Conservation (phyloP, 352 stramenopile genomes). For the Phytophthora tentaculata region DNA sequence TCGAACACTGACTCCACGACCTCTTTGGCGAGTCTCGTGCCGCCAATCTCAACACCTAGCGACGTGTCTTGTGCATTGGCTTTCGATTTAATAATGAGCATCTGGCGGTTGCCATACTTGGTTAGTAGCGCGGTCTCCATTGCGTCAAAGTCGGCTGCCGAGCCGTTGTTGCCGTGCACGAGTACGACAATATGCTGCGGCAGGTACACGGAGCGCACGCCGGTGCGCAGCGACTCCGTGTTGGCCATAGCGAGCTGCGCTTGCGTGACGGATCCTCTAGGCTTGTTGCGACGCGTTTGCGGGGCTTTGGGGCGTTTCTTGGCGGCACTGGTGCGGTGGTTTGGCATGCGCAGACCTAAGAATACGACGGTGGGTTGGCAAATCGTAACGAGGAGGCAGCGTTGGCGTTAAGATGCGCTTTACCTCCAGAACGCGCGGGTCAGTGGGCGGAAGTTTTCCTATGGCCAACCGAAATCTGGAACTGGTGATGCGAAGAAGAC, state of each 20-base stretch:
- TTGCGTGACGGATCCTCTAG: constrained; percentile 3
- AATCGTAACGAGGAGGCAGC: not conserved
- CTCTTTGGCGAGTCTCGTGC: constrained; percentile 67
- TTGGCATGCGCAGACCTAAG: constrained; percentile 21
- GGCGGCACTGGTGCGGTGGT: constrained; percentile 2
- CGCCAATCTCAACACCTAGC: constrained; percentile 70
- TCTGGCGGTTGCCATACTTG: constrained; percentile 53
- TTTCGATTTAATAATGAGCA: constrained; percentile 74
- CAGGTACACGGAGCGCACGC: constrained; percentile 36
- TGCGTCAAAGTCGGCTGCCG: constrained; percentile 71
- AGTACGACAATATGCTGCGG: constrained; percentile 80
- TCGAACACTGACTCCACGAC: constrained; percentile 63
- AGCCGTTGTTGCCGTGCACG: constrained; percentile 86
- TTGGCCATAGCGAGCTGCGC: constrained; percentile 21
- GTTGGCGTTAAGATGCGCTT: not conserved
- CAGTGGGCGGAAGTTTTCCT: not conserved
- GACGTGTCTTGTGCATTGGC: constrained; percentile 71
- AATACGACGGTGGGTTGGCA: constrained; percentile 1
- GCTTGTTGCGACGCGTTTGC: constrained; percentile 6
- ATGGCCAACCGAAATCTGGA: constrained; percentile 8
- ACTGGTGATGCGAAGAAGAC: constrained; percentile 2
- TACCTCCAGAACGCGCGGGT: not conserved
- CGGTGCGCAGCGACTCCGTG: constrained; percentile 19
- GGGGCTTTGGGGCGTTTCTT: constrained; percentile 22
- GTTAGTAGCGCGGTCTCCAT: constrained; percentile 48